Conservation (phyloP, 2,329 filamentous ascomycete genomes). For the Fusarium sp. region DNA sequence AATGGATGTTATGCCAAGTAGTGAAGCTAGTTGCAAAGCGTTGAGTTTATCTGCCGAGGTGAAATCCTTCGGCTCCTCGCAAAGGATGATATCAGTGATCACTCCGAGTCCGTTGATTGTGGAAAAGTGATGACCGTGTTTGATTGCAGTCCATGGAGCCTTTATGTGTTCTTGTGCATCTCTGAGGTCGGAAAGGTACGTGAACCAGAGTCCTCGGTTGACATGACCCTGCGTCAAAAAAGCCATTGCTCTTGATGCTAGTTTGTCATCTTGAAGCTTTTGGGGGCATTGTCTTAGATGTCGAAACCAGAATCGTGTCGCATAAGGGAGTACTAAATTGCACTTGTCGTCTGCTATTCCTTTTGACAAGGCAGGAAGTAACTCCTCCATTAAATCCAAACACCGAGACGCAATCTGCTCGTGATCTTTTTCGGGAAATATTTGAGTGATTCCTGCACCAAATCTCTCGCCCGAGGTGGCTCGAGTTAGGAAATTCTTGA, state of each 20-base stretch:
- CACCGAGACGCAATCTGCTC: conserved; percentile 4
- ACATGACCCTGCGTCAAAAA: not conserved
- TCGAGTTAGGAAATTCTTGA: not conserved
- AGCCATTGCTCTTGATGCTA: not conserved
- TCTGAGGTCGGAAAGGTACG: not conserved
- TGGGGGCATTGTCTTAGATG: conserved; percentile 7
- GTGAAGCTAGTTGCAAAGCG: conserved; percentile 3
- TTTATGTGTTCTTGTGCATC: not conserved
- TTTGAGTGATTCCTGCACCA: not conserved
- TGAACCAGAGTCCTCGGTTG: conserved; percentile 8
- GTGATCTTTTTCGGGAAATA: not conserved
- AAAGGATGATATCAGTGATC: not conserved
- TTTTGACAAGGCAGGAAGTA: not conserved
- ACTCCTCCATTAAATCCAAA: conserved; percentile 1
- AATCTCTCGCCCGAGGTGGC: no score
- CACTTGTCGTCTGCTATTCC: rapidly evolving
- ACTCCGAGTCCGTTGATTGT: not conserved
- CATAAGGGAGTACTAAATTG: not conserved
- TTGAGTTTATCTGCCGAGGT: not conserved
- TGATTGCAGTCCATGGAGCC: not conserved
- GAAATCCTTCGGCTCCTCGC: not conserved
- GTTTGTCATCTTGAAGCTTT: not conserved
- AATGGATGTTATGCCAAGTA: not conserved
- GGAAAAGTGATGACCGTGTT: not conserved
- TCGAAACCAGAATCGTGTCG: conserved; percentile 3